Evolutionary conservation across 495 filamentous ascomycete species (phyloP).

Genomic region (Pseudevernia furfuracea): DNA sequence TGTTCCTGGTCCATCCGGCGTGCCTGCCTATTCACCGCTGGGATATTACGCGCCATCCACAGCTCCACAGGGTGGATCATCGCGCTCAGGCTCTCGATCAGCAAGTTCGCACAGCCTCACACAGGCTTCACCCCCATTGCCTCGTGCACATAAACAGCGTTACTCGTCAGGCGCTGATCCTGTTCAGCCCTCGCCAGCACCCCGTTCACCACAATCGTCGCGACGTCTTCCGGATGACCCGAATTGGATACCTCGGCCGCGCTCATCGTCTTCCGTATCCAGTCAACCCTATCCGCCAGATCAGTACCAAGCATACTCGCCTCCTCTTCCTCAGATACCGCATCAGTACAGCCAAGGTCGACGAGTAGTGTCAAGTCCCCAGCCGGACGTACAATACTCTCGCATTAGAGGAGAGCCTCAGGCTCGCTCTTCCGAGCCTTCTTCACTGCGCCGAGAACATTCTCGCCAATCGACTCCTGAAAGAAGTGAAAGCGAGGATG

Average conservation of each 20-base stretch:
- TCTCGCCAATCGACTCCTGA: constrained; percentile 26
- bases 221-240: constrained; percentile 42
- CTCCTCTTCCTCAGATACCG: constrained; percentile 29
- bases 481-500: constrained; percentile 22
- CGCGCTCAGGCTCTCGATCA: constrained; percentile 36
- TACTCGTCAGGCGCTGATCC: constrained; percentile 27
- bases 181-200: constrained; percentile 30
- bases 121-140: constrained; percentile 34
- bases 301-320: constrained; percentile 30
- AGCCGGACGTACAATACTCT: constrained; percentile 23
- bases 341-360: constrained; percentile 25
- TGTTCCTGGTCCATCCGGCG: constrained; percentile 50
- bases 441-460: constrained; percentile 28
- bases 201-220: constrained; percentile 24
- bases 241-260: constrained; percentile 39
- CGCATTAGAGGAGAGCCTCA: constrained; percentile 14
- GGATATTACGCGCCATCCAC: constrained; percentile 20
- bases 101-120: constrained; percentile 36
- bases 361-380: constrained; percentile 28
- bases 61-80: constrained; percentile 14
- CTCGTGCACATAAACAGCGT: constrained; percentile 31
- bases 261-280: constrained; percentile 31
- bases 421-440: constrained; percentile 25
- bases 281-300: constrained; percentile 31
- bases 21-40: constrained; percentile 65